Percentiles rank a stretch among this genome's conserved stretches.
Conservation (phyloP, 768 basidiomycete genomes). For the Suillus placidus region DNA sequence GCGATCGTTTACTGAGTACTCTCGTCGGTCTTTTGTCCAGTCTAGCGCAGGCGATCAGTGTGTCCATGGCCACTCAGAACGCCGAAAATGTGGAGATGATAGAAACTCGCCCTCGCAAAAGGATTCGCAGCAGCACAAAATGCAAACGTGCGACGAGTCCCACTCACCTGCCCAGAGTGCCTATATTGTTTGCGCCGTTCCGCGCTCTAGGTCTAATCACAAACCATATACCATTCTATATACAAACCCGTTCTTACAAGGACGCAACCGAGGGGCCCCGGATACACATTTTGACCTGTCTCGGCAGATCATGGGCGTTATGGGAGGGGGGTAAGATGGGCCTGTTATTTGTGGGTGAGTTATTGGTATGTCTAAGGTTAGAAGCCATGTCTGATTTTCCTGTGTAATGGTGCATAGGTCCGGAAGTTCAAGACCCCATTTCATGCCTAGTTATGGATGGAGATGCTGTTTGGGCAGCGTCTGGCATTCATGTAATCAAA, state of each 20-base stretch:
- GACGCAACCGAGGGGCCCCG: constrained; percentile 83
- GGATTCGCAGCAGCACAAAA: constrained; percentile 17
- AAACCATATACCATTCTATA: constrained; percentile 84
- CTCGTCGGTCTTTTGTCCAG: neutral
- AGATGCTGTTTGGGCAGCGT: constrained; percentile 82
- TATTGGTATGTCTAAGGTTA: constrained; percentile 7
- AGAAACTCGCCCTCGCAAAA: constrained; percentile 31
- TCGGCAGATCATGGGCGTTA: constrained; percentile 90
- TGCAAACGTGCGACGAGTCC: constrained; percentile 5
- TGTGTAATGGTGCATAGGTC: constrained; percentile 52
- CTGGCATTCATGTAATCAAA: constrained; percentile 69
- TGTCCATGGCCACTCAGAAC: constrained; percentile 19
- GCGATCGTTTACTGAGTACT: neutral
- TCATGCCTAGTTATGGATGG: constrained; percentile 79
- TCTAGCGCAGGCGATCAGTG: neutral
- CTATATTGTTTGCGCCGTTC: constrained; percentile 84
- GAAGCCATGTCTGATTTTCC: constrained; percentile 8
- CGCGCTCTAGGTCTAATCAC: constrained; percentile 94
- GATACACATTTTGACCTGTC: constrained; percentile 81
- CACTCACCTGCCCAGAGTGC: constrained; percentile 20
- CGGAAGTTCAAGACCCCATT: constrained; percentile 77
- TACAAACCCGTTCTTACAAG: constrained; percentile 85
- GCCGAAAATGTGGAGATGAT: constrained; percentile 16
- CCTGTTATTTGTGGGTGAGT: constrained; percentile 90
- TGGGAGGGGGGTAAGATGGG: constrained; percentile 97